Percentiles rank a stretch among this genome's conserved stretches.
These are phyloP conservation scores for Alternaria viburni DNA, from an alignment of 2,329 filamentous ascomycete species.

Conservation along the genomic window DNA sequence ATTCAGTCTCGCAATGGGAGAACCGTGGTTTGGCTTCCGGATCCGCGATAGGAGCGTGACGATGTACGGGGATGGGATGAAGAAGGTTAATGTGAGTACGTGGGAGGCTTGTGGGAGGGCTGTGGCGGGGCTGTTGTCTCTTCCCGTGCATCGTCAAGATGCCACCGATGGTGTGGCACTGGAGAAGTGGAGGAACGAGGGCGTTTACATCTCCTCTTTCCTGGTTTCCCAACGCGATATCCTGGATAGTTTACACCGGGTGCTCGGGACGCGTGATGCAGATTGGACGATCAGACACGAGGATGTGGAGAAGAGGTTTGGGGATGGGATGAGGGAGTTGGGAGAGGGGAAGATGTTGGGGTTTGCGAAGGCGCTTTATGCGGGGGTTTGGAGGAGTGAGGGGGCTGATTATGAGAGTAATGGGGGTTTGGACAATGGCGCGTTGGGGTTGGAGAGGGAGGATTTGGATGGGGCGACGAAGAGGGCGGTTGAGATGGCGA, in stretches of 20 bases:
- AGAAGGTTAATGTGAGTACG: slow-evolving; percentile 57
- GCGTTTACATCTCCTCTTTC: slow-evolving; percentile 41
- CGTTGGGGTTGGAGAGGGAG: slow-evolving; percentile 65
- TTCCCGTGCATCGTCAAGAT: slow-evolving; percentile 36
- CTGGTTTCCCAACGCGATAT: slow-evolving; percentile 65
- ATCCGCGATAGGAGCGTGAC: slow-evolving; percentile 37
- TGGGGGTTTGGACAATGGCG: slow-evolving; percentile 56
- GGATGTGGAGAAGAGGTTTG: slow-evolving; percentile 55
- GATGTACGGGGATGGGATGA: slow-evolving; percentile 42
- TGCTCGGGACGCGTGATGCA: slow-evolving; percentile 61
- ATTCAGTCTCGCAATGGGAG: slow-evolving; percentile 40
- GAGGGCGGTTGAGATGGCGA: slow-evolving; percentile 15
- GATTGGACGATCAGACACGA: slow-evolving; percentile 67
- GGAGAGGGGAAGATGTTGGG: slow-evolving; percentile 12
- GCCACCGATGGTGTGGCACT: background rate
- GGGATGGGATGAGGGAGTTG: slow-evolving; percentile 52
- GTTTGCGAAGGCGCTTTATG: slow-evolving; percentile 59
- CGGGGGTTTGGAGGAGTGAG: slow-evolving; percentile 24
- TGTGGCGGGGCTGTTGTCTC: slow-evolving; percentile 56
- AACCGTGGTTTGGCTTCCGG: slow-evolving; percentile 47
- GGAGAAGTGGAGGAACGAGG: slow-evolving; percentile 4
- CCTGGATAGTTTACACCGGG: slow-evolving; percentile 65
- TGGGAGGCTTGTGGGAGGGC: slow-evolving; percentile 51
- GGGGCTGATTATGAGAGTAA: slow-evolving; percentile 40
- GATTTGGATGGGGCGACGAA: slow-evolving; percentile 64